A percentile compares a stretch with the other conserved stretches of the same genome.
phyloP scores from a whole-genome alignment of 2,329 filamentous ascomycete species.

The Zymoseptoria pseudotritici region DNA sequence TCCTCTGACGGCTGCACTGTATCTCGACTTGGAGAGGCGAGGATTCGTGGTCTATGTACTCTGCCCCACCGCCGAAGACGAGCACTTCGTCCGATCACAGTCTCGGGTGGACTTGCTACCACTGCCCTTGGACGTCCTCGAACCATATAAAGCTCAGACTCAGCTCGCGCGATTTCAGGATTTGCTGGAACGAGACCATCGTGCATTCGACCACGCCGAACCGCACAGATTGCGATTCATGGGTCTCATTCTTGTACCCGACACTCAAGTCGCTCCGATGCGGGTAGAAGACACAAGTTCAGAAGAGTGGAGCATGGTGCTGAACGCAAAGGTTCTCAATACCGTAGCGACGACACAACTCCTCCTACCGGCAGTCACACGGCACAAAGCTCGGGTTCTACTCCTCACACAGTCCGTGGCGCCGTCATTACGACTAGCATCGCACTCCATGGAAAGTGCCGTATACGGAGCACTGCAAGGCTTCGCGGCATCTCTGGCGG shows the following conservation, averaged over 20 bases:
- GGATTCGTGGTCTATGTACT: constrained; percentile 93
- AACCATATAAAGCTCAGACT: constrained; percentile 60
- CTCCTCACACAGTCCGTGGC: constrained; percentile 75
- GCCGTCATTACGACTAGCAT: constrained; percentile 69
- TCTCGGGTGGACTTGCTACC: constrained; percentile 75
- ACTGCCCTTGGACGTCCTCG: constrained; percentile 72
- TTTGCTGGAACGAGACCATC: constrained; percentile 66
- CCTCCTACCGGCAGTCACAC: constrained; percentile 56
- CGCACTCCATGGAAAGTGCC: constrained; percentile 77
- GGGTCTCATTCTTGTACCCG: constrained; percentile 76
- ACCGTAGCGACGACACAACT: constrained; percentile 83
- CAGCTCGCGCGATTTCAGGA: constrained; percentile 65
- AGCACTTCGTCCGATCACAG: constrained; percentile 67
- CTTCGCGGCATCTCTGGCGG: constrained; percentile 71
- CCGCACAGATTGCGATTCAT: constrained; percentile 69
- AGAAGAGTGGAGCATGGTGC: constrained; percentile 76
- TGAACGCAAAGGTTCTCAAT: constrained; percentile 86
- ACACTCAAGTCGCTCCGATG: constrained; percentile 56
- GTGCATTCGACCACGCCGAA: constrained; percentile 67
- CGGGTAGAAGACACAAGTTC: constrained; percentile 72
- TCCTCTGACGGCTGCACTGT: constrained; percentile 73
- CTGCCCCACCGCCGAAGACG: constrained; percentile 77
- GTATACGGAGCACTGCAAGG: constrained; percentile 81
- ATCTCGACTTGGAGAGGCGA: constrained; percentile 78
- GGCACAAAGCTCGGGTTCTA: constrained; percentile 58